These are phyloP conservation scores for Salvia rosmarinus DNA, from an alignment of 257 asterid genomes.

Conservation along the genomic window DNA sequence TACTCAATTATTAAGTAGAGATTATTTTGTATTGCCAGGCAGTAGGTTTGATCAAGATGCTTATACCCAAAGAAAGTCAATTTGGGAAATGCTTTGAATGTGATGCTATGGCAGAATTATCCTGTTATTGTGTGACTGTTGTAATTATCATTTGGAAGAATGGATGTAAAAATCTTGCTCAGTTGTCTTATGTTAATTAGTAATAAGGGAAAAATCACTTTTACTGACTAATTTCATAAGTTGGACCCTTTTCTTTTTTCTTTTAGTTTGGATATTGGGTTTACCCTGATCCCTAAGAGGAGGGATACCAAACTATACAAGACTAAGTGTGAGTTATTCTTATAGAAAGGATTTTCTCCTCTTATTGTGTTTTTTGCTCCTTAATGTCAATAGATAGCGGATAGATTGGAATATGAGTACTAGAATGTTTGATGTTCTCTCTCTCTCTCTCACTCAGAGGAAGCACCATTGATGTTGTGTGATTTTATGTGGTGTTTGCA, in stretches of 20 bases:
- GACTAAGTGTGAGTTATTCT: neutral
- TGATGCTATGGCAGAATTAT: constrained; percentile 5
- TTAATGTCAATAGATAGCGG: neutral
- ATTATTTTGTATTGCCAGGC: constrained; percentile 32
- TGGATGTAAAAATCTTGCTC: neutral
- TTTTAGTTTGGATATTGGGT: neutral
- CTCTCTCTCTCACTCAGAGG: constrained; percentile 7
- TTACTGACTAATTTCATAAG: neutral
- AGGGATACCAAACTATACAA: neutral
- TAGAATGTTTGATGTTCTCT: constrained; percentile 1
- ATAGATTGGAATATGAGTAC: neutral
- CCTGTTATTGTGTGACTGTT: neutral
- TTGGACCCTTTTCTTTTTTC: neutral
- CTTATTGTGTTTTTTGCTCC: constrained; percentile 1
- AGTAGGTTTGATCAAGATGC: constrained; percentile 36
- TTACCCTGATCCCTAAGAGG: neutral
- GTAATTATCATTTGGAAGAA: neutral
- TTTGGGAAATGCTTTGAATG: neutral
- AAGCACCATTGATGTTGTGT: constrained; percentile 8
- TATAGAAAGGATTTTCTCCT: neutral
- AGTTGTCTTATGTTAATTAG: constrained; percentile 9
- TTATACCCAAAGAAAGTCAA: neutral
- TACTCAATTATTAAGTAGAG: constrained; percentile 14
- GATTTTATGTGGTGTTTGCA: constrained; percentile 38
- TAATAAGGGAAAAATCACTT: neutral